Evolutionary conservation across 2,329 filamentous ascomycete genomes (phyloP), one percentile per base, ranked within the genome.

Genomic region (Curvularia hawaiiensis): DNA sequence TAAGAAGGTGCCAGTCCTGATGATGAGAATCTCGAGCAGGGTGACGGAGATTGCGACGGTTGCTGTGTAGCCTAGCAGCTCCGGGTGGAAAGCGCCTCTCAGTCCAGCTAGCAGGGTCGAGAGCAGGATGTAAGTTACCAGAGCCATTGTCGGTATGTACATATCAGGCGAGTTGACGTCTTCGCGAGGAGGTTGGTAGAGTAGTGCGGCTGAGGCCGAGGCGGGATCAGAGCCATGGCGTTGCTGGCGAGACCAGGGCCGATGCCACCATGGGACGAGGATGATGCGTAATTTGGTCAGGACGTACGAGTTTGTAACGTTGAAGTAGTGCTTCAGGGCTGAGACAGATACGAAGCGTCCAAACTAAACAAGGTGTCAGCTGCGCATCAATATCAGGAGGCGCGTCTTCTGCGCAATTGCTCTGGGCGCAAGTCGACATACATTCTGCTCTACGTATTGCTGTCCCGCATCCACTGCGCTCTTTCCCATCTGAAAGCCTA

Each of bases 81-180:
- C 94, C 1, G 96, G 96, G 72, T 97, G 90, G 80, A 99, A 99
- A 64, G 92, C 88, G 28, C 95, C 94, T 51, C 91, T 86, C 44
- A 99, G 84, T 43, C 95, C 95, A 9, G 94, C 94, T 54, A 99
- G 84, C 41, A 98, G 84, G 0, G 94, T 95, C 5, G 91, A 96
- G 11, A 99, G 85, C 33, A 99, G 88, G 64, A 99, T 96, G 78
- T 99, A 99, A 24, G 95, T 99, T 46, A 98, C 92, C 52, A 99
- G 83, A 1, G 95, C 94, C 95, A 99, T 99, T 71, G 96, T 75
- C 16, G 93, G 93, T 69, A 99, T 99, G 80, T 99, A 99, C 93
- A 99, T 98, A 79, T 99, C 95, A 16, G 96, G 95, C 64, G 92
- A 96, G 79, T 99, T 99, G 77, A 98, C 83, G 74, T 99, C 95